phyloP scores from a whole-genome alignment of 345 rosid genomes.

The Euphorbia pulcherrima region DNA sequence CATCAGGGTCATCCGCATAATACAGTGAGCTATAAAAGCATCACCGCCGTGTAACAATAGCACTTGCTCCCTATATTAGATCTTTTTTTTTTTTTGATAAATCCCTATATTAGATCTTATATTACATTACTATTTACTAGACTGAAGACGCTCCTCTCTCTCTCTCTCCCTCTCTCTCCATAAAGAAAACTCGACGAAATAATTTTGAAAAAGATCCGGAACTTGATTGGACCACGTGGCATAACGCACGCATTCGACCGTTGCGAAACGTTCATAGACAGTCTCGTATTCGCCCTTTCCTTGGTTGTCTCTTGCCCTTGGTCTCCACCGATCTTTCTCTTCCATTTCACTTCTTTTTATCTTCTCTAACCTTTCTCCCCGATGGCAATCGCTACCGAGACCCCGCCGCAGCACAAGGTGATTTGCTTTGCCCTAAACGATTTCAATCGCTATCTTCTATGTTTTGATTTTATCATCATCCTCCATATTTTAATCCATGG shows the following conservation, averaged over 20 bases:
- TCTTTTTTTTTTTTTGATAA: too few species aligned
- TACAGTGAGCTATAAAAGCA: neutral
- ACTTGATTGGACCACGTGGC: slow-evolving; percentile 46
- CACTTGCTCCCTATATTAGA: too few species aligned
- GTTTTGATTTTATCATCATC: neutral
- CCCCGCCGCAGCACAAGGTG: slow-evolving; percentile 59
- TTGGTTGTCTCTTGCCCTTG: slow-evolving; percentile 7
- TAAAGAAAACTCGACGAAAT: neutral
- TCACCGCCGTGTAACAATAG: slow-evolving; percentile 1
- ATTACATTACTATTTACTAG: too few species aligned
- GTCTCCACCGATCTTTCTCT: neutral
- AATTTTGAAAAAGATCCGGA: slow-evolving; percentile 20
- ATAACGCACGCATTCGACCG: slow-evolving; percentile 49
- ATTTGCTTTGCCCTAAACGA: neutral
- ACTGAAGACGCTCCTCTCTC: slow-evolving; percentile 35
- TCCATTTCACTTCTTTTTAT: neutral
- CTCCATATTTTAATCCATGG: neutral
- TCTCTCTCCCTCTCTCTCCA: too few species aligned
- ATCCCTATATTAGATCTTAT: too few species aligned
- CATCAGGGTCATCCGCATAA: too few species aligned
- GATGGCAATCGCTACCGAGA: slow-evolving; percentile 72
- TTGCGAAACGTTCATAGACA: slow-evolving; percentile 27
- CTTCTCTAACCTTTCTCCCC: neutral
- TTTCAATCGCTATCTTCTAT: neutral
- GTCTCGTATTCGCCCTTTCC: neutral